phyloP scores from a whole-genome alignment of 2,329 filamentous ascomycete species.

The Bipolaris victoriae region DNA sequence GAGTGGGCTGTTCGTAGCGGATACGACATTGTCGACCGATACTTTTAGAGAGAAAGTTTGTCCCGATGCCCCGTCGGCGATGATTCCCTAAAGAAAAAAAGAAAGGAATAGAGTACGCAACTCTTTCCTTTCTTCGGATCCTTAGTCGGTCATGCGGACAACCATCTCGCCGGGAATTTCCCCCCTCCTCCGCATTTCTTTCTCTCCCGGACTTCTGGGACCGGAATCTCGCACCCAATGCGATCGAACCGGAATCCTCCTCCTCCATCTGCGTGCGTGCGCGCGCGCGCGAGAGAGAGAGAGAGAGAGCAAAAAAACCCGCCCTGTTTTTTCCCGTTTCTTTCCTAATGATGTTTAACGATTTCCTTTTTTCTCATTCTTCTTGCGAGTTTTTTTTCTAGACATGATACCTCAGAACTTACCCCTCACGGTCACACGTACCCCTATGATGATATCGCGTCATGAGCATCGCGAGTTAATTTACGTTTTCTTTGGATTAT shows the following conservation, averaged over 20 bases:
- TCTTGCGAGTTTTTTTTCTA: background rate
- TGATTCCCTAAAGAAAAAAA: background rate
- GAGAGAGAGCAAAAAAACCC: too few relatives aligned
- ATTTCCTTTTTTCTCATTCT: background rate
- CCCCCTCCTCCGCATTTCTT: background rate
- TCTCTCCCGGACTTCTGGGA: background rate
- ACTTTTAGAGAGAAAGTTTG: conserved; percentile 24
- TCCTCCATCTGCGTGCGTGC: too few relatives aligned
- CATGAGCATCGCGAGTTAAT: background rate
- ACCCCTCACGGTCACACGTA: background rate
- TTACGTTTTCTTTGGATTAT: background rate
- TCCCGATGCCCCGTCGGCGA: background rate
- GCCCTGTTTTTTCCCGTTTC: background rate
- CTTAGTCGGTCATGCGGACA: background rate
- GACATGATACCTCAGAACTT: conserved; percentile 1
- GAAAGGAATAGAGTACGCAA: background rate
- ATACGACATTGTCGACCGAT: conserved; percentile 44
- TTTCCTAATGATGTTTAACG: background rate
- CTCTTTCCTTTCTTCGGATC: background rate
- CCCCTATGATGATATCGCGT: background rate
- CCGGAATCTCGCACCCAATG: background rate
- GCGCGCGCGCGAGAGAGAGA: too few relatives aligned
- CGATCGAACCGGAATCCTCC: too few relatives aligned
- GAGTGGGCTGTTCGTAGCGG: conserved; percentile 47
- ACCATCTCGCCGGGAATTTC: background rate